A percentile compares a stretch with the other conserved stretches of the same genome.
Conservation (phyloP, 2,329 filamentous ascomycete species). For the Fusarium redolens region DNA sequence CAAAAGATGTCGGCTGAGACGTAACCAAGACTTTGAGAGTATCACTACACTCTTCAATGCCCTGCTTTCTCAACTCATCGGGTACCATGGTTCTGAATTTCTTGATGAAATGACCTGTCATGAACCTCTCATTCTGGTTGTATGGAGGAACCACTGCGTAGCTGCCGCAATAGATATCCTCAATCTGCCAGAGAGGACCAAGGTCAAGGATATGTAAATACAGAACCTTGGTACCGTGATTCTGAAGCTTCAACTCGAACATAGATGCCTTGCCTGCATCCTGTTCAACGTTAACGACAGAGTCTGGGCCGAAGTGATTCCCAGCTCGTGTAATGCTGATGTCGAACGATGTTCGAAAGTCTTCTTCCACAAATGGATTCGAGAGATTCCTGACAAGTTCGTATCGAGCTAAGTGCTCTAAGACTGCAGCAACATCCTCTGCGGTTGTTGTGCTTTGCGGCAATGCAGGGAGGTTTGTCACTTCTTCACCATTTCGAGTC, state of each 20-base stretch:
- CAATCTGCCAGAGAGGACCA: constrained; percentile 2
- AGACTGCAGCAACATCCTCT: not conserved
- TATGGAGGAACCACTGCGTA: not conserved
- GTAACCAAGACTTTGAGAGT: constrained; percentile 26
- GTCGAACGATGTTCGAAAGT: not conserved
- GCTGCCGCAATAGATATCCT: not conserved
- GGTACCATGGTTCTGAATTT: constrained; percentile 14
- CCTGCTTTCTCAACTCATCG: not conserved
- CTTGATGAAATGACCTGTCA: not conserved
- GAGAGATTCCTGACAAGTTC: not conserved
- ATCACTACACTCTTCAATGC: not conserved
- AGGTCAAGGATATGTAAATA: constrained; percentile 10
- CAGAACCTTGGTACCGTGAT: not conserved
- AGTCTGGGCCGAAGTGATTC: not conserved
- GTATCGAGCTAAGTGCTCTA: constrained; percentile 11
- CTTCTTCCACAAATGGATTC: not conserved
- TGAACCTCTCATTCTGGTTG: not conserved
- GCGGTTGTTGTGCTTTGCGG: not conserved
- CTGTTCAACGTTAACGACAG: not conserved
- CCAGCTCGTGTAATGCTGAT: not conserved
- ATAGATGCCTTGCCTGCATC: not conserved
- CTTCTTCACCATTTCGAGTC: not conserved
- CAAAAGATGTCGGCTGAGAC: constrained; percentile 26
- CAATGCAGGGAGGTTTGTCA: not conserved
- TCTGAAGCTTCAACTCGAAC: not conserved